Conservation (phyloP, 2,329 filamentous ascomycete species). For the Emmonsia crescens region DNA sequence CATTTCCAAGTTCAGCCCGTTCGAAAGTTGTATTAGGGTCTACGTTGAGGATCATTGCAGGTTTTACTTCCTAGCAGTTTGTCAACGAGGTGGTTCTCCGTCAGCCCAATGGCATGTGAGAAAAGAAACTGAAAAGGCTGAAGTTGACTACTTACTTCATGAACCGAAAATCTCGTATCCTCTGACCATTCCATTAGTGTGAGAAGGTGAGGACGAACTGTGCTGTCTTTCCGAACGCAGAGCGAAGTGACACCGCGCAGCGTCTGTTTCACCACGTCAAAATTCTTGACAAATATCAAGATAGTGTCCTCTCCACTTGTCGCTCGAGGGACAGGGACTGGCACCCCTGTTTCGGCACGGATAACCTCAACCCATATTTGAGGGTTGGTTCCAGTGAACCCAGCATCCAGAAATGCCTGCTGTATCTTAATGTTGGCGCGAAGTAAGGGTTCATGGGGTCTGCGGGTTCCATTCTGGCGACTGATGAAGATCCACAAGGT, state of each 20-base stretch:
- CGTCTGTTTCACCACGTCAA: conserved; percentile 1
- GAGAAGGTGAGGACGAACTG: neutral
- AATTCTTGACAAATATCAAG: conserved; percentile 4
- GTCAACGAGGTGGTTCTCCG: neutral
- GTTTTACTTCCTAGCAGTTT: neutral
- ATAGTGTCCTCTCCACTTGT: neutral
- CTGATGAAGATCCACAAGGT: neutral
- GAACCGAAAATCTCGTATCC: neutral
- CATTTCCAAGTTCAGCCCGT: neutral
- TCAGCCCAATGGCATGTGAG: neutral
- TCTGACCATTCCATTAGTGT: neutral
- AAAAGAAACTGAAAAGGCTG: neutral
- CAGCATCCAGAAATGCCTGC: neutral
- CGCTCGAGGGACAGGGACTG: neutral
- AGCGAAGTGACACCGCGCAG: neutral
- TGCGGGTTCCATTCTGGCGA: conserved; percentile 1
- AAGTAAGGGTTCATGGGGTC: neutral
- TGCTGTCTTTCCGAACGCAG: neutral
- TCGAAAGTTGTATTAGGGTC: neutral
- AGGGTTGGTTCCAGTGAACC: neutral
- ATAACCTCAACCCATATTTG: neutral
- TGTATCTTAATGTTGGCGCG: neutral
- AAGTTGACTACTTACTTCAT: neutral
- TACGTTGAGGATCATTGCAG: neutral
- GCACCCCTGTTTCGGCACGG: neutral